A percentile compares a stretch with the other conserved stretches of the same genome.
Evolutionary conservation across 768 basidiomycete species (phyloP).

Genomic region (Sarcodon aspratus): DNA sequence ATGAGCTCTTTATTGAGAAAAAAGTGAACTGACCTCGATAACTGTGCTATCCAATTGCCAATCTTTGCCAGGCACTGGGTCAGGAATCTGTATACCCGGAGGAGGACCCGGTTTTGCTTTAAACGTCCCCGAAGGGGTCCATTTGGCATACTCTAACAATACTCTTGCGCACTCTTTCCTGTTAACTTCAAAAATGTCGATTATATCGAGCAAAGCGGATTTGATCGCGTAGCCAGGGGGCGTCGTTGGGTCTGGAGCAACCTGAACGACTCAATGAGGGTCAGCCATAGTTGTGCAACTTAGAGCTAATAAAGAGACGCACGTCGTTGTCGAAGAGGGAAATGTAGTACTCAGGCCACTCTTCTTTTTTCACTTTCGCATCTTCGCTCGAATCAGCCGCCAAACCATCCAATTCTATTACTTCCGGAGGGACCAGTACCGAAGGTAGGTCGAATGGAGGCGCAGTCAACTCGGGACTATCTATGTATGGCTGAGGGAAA

Average conservation of each 20-base stretch:
- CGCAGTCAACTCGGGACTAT: conserved; percentile 29
- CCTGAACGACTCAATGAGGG: conserved; percentile 25
- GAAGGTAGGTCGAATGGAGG: conserved; percentile 60
- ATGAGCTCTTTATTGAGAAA: not conserved
- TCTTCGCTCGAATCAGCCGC: conserved; percentile 62
- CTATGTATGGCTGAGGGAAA: conserved; percentile 56
- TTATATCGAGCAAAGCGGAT: conserved; percentile 58
- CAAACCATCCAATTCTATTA: conserved; percentile 68
- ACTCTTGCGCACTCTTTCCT: conserved; percentile 89
- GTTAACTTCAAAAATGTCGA: conserved; percentile 91
- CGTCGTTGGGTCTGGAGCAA: conserved; percentile 65
- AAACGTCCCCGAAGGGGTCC: conserved; percentile 78
- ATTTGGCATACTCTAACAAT: conserved; percentile 77
- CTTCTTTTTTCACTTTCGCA: conserved; percentile 65
- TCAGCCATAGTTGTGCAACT: not conserved
- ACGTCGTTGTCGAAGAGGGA: conserved; percentile 54
- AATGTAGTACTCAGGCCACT: conserved; percentile 68
- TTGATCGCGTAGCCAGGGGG: conserved; percentile 75
- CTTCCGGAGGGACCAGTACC: conserved; percentile 80
- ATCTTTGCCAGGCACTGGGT: conserved; percentile 41
- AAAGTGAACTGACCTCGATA: conserved; percentile 50
- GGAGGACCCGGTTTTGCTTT: conserved; percentile 62
- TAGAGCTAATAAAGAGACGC: conserved; percentile 5
- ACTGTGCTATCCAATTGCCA: conserved; percentile 87
- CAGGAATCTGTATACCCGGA: conserved; percentile 30